phyloP scores from a whole-genome alignment of 2,329 filamentous ascomycete genomes.

The Calonectria pseudoturangicola region DNA sequence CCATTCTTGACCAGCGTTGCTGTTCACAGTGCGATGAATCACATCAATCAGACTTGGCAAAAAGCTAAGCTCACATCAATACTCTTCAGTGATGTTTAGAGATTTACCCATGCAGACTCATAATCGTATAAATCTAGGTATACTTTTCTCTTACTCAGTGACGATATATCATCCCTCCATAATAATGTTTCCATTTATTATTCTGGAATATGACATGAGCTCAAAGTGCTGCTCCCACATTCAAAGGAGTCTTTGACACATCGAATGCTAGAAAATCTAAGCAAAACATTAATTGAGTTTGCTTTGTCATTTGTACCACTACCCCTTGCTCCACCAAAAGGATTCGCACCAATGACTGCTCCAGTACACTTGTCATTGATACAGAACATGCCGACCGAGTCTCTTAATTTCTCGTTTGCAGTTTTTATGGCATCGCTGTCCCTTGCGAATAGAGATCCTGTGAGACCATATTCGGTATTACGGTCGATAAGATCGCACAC shows the following conservation, averaged over 20 bases:
- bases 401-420: background rate
- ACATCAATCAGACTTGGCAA: too few relatives aligned
- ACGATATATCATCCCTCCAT: too few relatives aligned
- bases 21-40: too few relatives aligned
- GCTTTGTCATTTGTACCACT: conserved; percentile 12
- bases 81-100: too few relatives aligned
- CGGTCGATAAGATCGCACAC: conserved; percentile 8
- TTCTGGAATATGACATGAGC: background rate
- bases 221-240: background rate
- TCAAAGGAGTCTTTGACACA: conserved; percentile 21
- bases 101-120: too few relatives aligned
- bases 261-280: conserved; percentile 3
- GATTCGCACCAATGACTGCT: conserved; percentile 16
- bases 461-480: conserved; percentile 1
- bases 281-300: background rate
- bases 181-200: background rate
- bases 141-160: too few relatives aligned
- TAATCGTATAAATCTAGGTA: too few relatives aligned
- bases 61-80: too few relatives aligned
- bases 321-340: conserved; percentile 9
- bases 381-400: conserved; percentile 9
- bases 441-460: conserved; percentile 1
- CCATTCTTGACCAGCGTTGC: too few relatives aligned
- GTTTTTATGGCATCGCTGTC: background rate
- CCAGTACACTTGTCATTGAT: conserved; percentile 13